Conservation (phyloP, 2,329 filamentous ascomycete genomes). For the Dryadomyces quercivorus region DNA sequence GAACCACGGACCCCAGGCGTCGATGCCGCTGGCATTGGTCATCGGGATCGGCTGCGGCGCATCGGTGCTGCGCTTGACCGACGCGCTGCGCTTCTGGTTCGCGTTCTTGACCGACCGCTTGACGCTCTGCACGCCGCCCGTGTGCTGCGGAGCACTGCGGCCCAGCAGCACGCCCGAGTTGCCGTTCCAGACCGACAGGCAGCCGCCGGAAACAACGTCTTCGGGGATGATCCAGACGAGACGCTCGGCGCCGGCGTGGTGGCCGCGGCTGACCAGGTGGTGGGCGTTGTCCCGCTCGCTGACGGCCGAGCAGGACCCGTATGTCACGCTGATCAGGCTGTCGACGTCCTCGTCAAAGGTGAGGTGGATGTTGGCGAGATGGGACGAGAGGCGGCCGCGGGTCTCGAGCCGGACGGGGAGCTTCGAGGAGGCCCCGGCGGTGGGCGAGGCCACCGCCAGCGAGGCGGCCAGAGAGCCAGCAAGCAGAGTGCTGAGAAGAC, state of each 20-base stretch:
- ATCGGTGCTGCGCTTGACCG: conserved; percentile 6
- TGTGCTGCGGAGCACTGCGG: conserved; percentile 10
- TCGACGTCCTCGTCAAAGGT: conserved; percentile 4
- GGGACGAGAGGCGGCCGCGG: conserved; percentile 4
- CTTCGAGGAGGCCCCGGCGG: not conserved
- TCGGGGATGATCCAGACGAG: conserved; percentile 11
- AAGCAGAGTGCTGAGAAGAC: not conserved
- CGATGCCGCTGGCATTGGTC: conserved; percentile 35
- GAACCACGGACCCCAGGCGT: conserved; percentile 47
- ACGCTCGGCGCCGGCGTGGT: conserved; percentile 5
- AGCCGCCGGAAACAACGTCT: conserved; percentile 6
- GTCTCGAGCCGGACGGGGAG: conserved; percentile 9
- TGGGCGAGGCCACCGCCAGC: not conserved
- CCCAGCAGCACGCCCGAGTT: conserved; percentile 6
- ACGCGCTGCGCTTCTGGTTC: not conserved
- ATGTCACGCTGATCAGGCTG: conserved; percentile 6
- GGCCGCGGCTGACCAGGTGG: conserved; percentile 6
- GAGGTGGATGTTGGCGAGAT: conserved; percentile 11
- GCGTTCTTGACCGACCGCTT: not conserved
- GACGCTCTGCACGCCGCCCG: conserved; percentile 4
- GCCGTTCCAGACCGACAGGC: conserved; percentile 9
- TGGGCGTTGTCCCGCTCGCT: not conserved
- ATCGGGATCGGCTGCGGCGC: conserved; percentile 26
- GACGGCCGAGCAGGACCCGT: conserved; percentile 5
- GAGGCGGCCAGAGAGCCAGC: not conserved